Base-by-base conservation (phyloP, 2,329 filamentous ascomycete genomes). In the Nemania sp. region DNA sequence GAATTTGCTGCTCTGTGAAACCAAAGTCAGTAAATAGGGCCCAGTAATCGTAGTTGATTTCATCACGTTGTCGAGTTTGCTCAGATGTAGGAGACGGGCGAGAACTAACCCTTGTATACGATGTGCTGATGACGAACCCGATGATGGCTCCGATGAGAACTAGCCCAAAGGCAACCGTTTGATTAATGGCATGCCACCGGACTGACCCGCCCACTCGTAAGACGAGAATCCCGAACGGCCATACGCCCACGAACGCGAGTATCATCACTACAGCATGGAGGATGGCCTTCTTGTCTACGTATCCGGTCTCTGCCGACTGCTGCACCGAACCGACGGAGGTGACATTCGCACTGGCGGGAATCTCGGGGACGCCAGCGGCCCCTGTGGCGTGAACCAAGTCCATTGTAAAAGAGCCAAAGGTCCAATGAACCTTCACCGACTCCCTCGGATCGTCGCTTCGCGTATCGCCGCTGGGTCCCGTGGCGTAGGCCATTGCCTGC, bases 201-300 rank as follows among this genome's bases (percentile, higher is more conserved):
- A 83, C 80, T 71, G 77, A 81, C 34, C 79, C 77, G 10, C 83
- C 76, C 2, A 85, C 69, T 1, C 83, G 75, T 48, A 88, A 70
- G 25, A 87, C 72, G 21, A 87, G 65, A 12, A 83, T 76, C 1
- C 86, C 86, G 10, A 83, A 63, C 0, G 86, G 86, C 69, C 86
- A 81, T 48, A 87, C 65, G 15, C 81, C 77, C 2, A 86, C 74
- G 59, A 87, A 82, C 12, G 77, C 77, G 11, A 84, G 70, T 40
- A 85, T 75, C 86, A 88, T 88, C 47, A 84, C 69, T 3, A 79
- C 70, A 6, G 76, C 79, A 50, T 86, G 80, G 3, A 77, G 72
- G 4, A 77, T 76, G 0, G 79, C 76, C 63, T 72, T 76, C 65
- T 69, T 72, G 54, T 83, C 79, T 11, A 66, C 66, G 50, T 68